Conservation (phyloP, 805 yeast genomes). For the Metschnikowia colocasiae region DNA sequence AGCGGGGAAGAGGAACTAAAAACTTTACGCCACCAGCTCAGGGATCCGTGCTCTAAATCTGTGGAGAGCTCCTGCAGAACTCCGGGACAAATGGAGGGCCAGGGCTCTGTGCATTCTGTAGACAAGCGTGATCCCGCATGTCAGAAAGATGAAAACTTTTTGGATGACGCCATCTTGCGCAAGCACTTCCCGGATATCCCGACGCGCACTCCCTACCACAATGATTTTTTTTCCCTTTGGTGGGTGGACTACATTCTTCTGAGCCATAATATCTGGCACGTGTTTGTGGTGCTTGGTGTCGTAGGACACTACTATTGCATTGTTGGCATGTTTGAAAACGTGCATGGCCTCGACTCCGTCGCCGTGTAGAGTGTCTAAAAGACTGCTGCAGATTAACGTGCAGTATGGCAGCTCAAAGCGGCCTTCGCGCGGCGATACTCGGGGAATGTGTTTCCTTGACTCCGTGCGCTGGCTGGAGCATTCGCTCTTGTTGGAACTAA, state of each 20-base stretch:
- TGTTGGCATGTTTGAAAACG: slow-evolving; percentile 59
- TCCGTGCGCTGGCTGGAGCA: neutral
- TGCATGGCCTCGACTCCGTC: slow-evolving; percentile 9
- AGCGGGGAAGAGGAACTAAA: slow-evolving; percentile 37
- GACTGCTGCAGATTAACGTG: neutral
- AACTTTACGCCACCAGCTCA: slow-evolving; percentile 1
- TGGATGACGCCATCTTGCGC: slow-evolving; percentile 28
- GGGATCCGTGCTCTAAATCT: neutral
- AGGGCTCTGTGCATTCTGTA: neutral
- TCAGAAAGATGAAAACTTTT: slow-evolving; percentile 15
- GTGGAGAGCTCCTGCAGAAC: neutral
- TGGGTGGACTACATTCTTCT: slow-evolving; percentile 76
- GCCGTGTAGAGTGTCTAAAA: neutral
- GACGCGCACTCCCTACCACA: slow-evolving; percentile 30
- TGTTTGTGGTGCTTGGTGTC: slow-evolving; percentile 86
- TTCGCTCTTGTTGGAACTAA: neutral
- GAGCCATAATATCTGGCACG: slow-evolving; percentile 93
- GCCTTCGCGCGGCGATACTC: neutral
- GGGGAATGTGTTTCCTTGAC: neutral
- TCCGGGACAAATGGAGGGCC: neutral
- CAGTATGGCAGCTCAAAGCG: neutral
- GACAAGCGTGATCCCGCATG: slow-evolving; percentile 1
- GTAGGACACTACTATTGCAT: slow-evolving; percentile 82
- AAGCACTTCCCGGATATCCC: slow-evolving; percentile 38
- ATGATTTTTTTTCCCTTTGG: slow-evolving; percentile 58